Evolutionary conservation across 139 green algal species (phyloP).

Genomic region (Chlamydomonas sphaeroides): DNA sequence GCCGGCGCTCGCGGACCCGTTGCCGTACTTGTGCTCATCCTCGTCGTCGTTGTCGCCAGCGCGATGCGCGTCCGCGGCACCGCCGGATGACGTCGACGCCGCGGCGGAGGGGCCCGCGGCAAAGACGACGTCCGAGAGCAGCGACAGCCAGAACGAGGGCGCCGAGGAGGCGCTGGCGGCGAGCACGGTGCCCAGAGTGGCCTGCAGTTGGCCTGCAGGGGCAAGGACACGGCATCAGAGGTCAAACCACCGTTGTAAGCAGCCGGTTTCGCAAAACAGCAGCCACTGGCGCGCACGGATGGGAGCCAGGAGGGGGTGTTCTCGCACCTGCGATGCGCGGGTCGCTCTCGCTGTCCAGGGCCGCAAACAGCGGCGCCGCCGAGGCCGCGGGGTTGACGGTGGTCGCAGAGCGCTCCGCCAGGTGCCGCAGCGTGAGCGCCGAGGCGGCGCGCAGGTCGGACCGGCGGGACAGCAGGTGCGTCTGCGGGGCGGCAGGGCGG

Average conservation of each 20-base stretch:
- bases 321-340: slow-evolving; percentile 43
- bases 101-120: slow-evolving; percentile 37
- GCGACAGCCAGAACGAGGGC: slow-evolving; percentile 73
- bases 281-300: too few species aligned
- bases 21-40: neutral
- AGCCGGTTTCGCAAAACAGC: too few species aligned
- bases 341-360: slow-evolving; percentile 84
- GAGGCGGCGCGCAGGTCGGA: slow-evolving; percentile 84
- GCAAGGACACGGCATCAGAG: neutral
- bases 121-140: slow-evolving; percentile 71
- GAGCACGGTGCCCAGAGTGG: slow-evolving; percentile 72
- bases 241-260: too few species aligned
- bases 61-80: neutral
- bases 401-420: slow-evolving; percentile 80
- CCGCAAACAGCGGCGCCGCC: slow-evolving; percentile 81
- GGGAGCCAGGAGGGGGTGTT: too few species aligned
- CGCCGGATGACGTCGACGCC: neutral
- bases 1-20: neutral
- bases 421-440: slow-evolving; percentile 87
- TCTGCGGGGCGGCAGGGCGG: too few species aligned
- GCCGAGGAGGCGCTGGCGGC: slow-evolving; percentile 41
- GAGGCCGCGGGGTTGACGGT: slow-evolving; percentile 63
- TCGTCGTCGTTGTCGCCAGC: neutral
- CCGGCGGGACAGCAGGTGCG: slow-evolving; percentile 63
- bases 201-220: slow-evolving; percentile 57